A percentile compares a stretch with the other conserved stretches of the same genome.
Evolutionary conservation across 768 basidiomycete species (phyloP).

Genomic region (Leccinum incarnatum): DNA sequence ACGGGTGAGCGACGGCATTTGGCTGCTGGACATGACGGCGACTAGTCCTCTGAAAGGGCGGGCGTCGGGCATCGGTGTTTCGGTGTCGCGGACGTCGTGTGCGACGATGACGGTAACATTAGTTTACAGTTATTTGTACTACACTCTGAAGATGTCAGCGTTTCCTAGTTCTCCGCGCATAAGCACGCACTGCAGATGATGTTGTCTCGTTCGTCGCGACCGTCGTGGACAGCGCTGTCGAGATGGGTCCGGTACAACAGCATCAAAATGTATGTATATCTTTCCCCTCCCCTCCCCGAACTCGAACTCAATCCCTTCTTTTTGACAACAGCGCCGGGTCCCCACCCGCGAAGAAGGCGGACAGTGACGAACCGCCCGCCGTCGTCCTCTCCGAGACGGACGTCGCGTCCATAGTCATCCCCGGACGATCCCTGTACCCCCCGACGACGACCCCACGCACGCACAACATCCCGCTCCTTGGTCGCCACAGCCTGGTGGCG

Average conservation of each 20-base stretch:
- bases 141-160: too few relatives aligned
- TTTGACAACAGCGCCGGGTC: slow-evolving; percentile 3
- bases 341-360: not conserved
- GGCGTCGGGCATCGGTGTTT: not conserved
- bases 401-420: slow-evolving; percentile 53
- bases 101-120: not conserved
- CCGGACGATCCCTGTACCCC: slow-evolving; percentile 56
- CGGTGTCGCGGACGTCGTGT: slow-evolving; percentile 12
- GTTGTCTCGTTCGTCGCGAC: not conserved
- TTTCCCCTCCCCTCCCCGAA: too few relatives aligned
- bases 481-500: too few relatives aligned
- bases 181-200: not conserved
- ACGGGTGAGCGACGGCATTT: slow-evolving; percentile 37
- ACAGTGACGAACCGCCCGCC: not conserved
- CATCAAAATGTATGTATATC: not conserved
- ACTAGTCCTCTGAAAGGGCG: slow-evolving; percentile 7
- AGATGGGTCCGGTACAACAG: slow-evolving; percentile 11
- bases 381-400: slow-evolving; percentile 35
- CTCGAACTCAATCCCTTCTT: not conserved
- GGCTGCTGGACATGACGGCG: slow-evolving; percentile 23
- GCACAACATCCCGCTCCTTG: slow-evolving; percentile 54
- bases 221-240: not conserved
- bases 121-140: not conserved
- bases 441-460: slow-evolving; percentile 58
- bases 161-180: too few relatives aligned